Conservation (phyloP, 148 eudicot species). For the Persicaria maculosa region DNA sequence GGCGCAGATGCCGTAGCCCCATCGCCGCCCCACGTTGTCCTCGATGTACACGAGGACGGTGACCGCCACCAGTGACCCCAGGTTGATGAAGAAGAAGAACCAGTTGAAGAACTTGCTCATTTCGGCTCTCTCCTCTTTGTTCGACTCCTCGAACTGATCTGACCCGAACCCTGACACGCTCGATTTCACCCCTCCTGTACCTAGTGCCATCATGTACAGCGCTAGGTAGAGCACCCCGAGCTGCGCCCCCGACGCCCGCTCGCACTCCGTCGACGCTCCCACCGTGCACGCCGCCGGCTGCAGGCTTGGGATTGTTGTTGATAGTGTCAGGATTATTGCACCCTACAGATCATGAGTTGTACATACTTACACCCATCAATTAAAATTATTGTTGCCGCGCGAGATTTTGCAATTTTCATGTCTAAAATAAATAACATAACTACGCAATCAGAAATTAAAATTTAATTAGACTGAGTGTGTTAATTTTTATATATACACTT, state of each 20-base stretch:
- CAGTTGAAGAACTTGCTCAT: slow-evolving; percentile 60
- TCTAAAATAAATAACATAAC: too few relatives aligned
- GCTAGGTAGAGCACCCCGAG: slow-evolving; percentile 43
- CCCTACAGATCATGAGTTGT: slow-evolving; percentile 24
- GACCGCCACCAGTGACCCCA: slow-evolving; percentile 15
- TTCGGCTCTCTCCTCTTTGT: slow-evolving; percentile 27
- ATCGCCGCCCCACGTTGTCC: slow-evolving; percentile 14
- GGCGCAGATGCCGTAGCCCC: slow-evolving; percentile 26
- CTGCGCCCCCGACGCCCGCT: slow-evolving; percentile 20
- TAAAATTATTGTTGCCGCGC: too few relatives aligned
- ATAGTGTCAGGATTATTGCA: slow-evolving; percentile 26
- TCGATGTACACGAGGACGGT: slow-evolving; percentile 16
- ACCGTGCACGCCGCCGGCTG: slow-evolving; percentile 26
- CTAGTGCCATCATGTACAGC: slow-evolving; percentile 54
- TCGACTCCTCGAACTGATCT: slow-evolving; percentile 56
- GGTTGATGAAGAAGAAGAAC: slow-evolving; percentile 27
- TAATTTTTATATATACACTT: too few relatives aligned
- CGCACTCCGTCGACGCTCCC: slow-evolving; percentile 5
- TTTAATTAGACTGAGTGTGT: too few relatives aligned
- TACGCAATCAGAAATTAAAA: too few relatives aligned
- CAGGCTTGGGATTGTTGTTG: slow-evolving; percentile 34
- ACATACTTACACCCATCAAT: too few relatives aligned
- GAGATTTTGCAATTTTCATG: too few relatives aligned
- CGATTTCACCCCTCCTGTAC: slow-evolving; percentile 63
- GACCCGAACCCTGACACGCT: slow-evolving; percentile 68